Base-by-base conservation (phyloP, 2,329 filamentous ascomycete species). In the Fusarium hainanense region DNA sequence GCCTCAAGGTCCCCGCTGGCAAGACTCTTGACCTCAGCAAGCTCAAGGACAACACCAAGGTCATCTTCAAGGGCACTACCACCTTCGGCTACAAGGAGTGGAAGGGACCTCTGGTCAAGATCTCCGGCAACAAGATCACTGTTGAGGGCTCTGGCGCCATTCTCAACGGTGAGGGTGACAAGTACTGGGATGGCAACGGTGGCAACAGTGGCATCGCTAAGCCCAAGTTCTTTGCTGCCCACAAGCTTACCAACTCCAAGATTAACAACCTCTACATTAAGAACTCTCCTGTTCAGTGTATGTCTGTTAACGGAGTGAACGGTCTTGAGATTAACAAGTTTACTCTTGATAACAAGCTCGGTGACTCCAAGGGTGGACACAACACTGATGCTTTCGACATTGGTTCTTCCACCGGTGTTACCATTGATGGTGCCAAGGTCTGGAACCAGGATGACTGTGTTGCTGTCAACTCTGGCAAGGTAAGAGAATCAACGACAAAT, bases 381-480 rank as follows among this genome's bases (percentile, higher is more conserved):
- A 90, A 90, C 79, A 89, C 87, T 2, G 88, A 89, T 73, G 87
- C 82, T 5, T 89, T 89, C 69, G 86, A 89, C 59, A 82, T 89
- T 58, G 84, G 85, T 60, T 79, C 76, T 37, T 86, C 83, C 18
- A 79, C 77, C 27, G 81, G 80, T 52, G 80, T 89, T 21, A 82
- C 79, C 40, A 89, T 89, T 49, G 81, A 79, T 16, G 83, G 82
- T 21, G 85, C 85, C 50, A 84, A 80, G 59, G 82, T 89, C 40
- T 83, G 85, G 71, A 89, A 89, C 79, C 87, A 89, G 76, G 87
- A 89, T 58, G 87, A 89, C 70, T 89, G 87, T 70, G 80, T 89
- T 37, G 87, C 87, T 6, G 69, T 87, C 57, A 89, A 88, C 78
- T 87, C 84, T 18, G 84, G 84, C 23, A 81, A 76, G 14, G 74